Evolutionary conservation across 2,329 filamentous ascomycete species (phyloP).

Genomic region (Lasiodiplodia sp.): DNA sequence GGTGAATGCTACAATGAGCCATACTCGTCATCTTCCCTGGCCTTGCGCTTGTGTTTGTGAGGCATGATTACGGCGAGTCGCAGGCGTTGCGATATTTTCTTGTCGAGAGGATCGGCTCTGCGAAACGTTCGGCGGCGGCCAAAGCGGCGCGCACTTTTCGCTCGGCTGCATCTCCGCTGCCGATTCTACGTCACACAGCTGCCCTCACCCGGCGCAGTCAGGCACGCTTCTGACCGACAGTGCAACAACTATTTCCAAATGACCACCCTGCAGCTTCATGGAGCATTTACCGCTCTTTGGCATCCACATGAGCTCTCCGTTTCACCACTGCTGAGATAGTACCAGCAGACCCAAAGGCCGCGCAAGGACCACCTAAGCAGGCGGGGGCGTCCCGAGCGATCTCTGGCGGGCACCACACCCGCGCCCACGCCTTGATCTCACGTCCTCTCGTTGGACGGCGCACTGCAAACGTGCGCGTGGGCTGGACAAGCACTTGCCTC

Average conservation of each 20-base stretch:
- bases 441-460: too few relatives aligned
- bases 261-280: not conserved
- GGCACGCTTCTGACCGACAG: not conserved
- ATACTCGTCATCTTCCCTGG: slow-evolving; percentile 63
- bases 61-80: slow-evolving; percentile 66
- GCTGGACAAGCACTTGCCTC: slow-evolving; percentile 7
- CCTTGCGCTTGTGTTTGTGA: slow-evolving; percentile 80
- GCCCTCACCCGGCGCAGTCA: not conserved
- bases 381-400: slow-evolving; percentile 11
- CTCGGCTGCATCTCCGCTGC: slow-evolving; percentile 15
- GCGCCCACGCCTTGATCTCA: not conserved
- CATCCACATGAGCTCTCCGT: not conserved
- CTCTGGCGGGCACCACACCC: slow-evolving; percentile 12
- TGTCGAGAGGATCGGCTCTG: slow-evolving; percentile 6
- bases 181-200: too few relatives aligned
- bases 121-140: slow-evolving; percentile 13
- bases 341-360: not conserved
- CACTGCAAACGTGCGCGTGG: not conserved
- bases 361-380: slow-evolving; percentile 1
- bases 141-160: slow-evolving; percentile 28
- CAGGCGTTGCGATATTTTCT: slow-evolving; percentile 11
- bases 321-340: not conserved
- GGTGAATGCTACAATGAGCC: slow-evolving; percentile 48
- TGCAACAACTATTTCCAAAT: not conserved
- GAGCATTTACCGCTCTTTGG: not conserved